Base-by-base conservation (phyloP, 768 basidiomycete species). In the Leccinum ochraceum region DNA sequence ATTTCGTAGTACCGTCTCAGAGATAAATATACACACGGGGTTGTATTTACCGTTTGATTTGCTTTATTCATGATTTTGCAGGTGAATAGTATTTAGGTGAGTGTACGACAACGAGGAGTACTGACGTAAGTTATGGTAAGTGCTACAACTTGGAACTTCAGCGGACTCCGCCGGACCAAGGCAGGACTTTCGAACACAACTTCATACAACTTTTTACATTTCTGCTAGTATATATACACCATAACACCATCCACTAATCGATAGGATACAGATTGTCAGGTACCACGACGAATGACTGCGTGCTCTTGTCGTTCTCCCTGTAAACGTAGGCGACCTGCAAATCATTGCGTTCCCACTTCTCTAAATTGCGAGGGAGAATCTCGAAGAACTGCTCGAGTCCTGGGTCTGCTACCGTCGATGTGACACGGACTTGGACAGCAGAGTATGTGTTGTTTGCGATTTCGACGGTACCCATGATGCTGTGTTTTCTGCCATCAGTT, bases 391-490 rank as follows among this genome's bases (percentile, higher is more conserved):
- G 0, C 8, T 42, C 42, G 6, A 6, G 11, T 20, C 44, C 20
- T 20, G n/a, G 7, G 36, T 36, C 44, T 20, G 0, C 44, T 4
- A 5, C n/a, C 9, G 44, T 46, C 44, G 10, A 3, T 10, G 44
- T n/a, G 44, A 46, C 11, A 11, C 44, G 44, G 16, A 46, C 44
- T n/a, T 5, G n/a, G 20, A 46, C 10, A 46, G 9, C 8, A 11
- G 0, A 0, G 0, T 0, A 2, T 20, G 44, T 46, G 44, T 20
- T 22, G n/a, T 46, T n/a, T 8, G 7, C 3, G 44, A 44, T 44
- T 7, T 9, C 4, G 16, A 20, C 4, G n/a, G n/a, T 10, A 30
- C 28, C 28, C 44, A 48, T 48, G 46, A 48, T 48, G 11, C 46
- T 48, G 11, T 22, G 22, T 48, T 48, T 48, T 22, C n/a, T 48